Base-by-base conservation (phyloP, 2,329 filamentous ascomycete species). In the Lasiodiplodia theobromae region DNA sequence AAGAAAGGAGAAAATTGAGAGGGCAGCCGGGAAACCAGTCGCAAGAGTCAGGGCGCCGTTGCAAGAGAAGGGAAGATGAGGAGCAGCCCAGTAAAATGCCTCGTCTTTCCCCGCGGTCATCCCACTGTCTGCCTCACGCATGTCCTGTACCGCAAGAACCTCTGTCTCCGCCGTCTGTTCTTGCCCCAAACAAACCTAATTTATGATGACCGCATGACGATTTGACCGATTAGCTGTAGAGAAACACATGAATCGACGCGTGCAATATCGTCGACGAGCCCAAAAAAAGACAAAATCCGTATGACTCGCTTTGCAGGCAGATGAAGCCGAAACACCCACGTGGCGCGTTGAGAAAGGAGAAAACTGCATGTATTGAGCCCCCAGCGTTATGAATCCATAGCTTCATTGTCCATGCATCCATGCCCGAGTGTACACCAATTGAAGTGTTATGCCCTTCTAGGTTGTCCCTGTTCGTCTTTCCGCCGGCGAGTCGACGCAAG, bases 321-420 rank as follows among this genome's bases (percentile, higher is more conserved):
- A 64, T 52, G 60, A 31, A 64, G 60, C 60, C 60, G 60, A 64
- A 64, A 64, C 60, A 64, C 60, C 60, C 60, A 64, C 60, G 47
- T 52, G 60, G 47, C 60, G 60, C 60, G 44, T 52, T 38, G 60
- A 47, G 38, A 64, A 64, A 64, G 60, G 60, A 64, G 60, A 64
- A 63, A 64, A 64, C 60, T 64, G 60, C 60, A 64, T 64, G 60
- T 64, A 64, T 64, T 64, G 60, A 64, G 44, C 28, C 60, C 60
- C 60, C 58, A 63, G 28, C 47, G 60, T 64, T 64, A 52, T 64
- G 60, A 64, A 64, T 64, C 60, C 47, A 49, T 64, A 64, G 60
- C 60, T 64, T 64, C 60, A 64, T 64, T 52, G 60, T 52, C 60
- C 60, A 64, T 64, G 60, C 60, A 64, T 64, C 60, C 60, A 38